These are phyloP conservation scores for Aspergillus candidus DNA, from an alignment of 2,329 filamentous ascomycete species.

Conservation along the genomic window DNA sequence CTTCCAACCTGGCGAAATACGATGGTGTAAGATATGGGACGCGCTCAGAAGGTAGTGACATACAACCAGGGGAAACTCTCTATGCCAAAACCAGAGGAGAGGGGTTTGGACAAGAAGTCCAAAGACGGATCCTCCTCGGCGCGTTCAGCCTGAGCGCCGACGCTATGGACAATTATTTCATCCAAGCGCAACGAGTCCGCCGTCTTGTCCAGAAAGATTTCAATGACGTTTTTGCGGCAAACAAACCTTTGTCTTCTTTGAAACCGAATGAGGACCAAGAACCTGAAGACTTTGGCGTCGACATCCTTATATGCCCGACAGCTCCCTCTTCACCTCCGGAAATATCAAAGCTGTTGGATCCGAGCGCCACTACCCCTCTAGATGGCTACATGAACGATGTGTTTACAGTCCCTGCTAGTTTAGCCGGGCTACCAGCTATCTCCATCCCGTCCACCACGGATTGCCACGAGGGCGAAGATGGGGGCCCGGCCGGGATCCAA, in stretches of 20 bases:
- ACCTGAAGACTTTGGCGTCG: slow-evolving; percentile 46
- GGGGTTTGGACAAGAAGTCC: slow-evolving; percentile 79
- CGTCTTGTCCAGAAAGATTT: slow-evolving; percentile 82
- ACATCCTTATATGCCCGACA: slow-evolving; percentile 83
- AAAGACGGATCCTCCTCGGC: slow-evolving; percentile 78
- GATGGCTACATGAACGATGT: slow-evolving; percentile 88
- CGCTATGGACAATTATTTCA: slow-evolving; percentile 93
- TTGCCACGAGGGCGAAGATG: slow-evolving; percentile 4
- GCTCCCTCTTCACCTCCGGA: slow-evolving; percentile 69
- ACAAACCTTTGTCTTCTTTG: slow-evolving; percentile 56
- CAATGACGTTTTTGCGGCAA: slow-evolving; percentile 64
- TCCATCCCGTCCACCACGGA: slow-evolving; percentile 63
- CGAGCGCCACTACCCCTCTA: slow-evolving; percentile 41
- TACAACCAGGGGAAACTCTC: slow-evolving; percentile 50
- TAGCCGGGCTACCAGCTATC: slow-evolving; percentile 83
- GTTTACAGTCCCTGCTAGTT: slow-evolving; percentile 88
- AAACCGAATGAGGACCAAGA: slow-evolving; percentile 3
- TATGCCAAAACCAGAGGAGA: slow-evolving; percentile 69
- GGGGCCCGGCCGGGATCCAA: slow-evolving; percentile 37
- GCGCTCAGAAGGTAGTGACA: slow-evolving; percentile 45
- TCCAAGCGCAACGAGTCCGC: slow-evolving; percentile 84
- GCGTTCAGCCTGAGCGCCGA: slow-evolving; percentile 84
- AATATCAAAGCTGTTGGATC: slow-evolving; percentile 49
- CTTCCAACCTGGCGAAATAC: slow-evolving; percentile 93
- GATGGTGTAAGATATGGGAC: slow-evolving; percentile 90